Evolutionary conservation across 306 rosid species (phyloP), one percentile per base, ranked within the genome.

Genomic region (Luffa acutangula): DNA sequence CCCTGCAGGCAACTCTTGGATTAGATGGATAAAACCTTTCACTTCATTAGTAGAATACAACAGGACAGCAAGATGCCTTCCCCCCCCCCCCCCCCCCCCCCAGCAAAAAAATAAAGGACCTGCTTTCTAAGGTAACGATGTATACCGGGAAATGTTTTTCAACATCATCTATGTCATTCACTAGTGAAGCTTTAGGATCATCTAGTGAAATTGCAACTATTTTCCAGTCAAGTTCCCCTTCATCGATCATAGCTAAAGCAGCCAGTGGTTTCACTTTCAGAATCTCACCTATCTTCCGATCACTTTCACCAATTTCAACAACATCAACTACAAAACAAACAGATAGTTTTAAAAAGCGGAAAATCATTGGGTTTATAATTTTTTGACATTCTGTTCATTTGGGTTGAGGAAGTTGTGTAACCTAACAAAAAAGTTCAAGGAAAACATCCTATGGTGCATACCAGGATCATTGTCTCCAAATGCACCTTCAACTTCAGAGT

Each of bases 221-320:
- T 84, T 96, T 95, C 99, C 99, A 96, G 93, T 96, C 99, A 81
- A 96, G 98, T 78, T 96, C 99, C 79, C 99, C 99, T 86, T 93
- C 99, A 85, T 96, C 99, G 81, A 96, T 93, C 99, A 96, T 96
- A 56, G 99, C 99, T 74, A 96, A 85, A 76, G 97, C 98, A 87
- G 88, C 99, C 87, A 96, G 83, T 54, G 99, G 97, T 85, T 96
- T 96, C 75, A 96, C 88, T 85, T 57, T 93, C 76, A 93, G 93
- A 88, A 96, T 79, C 78, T 92, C 90, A 1, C 98, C 98, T 49
- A 92, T 82, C 77, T 94, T 92, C 83, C 97, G 65, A 57, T 42
- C 91, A 21, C 84, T 88, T 75, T 85, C 91, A 33, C 98, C 97
- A 58, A 94, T 90, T 86, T 94, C 98, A 78, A 94, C 91, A 74